These are phyloP conservation scores for Colletotrichum destructivum DNA, from an alignment of 2,329 filamentous ascomycete species.

Conservation along the genomic window DNA sequence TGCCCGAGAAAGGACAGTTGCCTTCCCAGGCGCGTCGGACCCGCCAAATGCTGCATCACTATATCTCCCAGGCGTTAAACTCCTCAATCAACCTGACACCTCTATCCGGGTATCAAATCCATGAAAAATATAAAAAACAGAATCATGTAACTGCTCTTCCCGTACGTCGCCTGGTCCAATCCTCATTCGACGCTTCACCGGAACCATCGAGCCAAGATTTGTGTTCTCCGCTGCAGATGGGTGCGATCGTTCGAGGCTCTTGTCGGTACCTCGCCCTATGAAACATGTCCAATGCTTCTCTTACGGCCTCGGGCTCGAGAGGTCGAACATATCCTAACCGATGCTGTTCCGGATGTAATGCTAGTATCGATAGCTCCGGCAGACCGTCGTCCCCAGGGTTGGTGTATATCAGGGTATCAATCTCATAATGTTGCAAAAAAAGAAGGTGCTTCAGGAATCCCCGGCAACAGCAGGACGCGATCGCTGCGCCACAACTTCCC, in stretches of 20 bases:
- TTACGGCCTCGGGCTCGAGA: not conserved
- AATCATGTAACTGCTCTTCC: conserved; percentile 3
- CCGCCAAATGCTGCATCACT: not conserved
- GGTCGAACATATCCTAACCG: not conserved
- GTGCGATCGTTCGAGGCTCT: not conserved
- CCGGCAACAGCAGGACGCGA: conserved; percentile 29
- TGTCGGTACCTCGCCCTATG: not conserved
- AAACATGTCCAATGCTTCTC: not conserved
- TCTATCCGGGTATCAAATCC: conserved; percentile 42
- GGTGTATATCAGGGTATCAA: conserved; percentile 43
- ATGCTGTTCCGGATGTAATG: conserved; percentile 9
- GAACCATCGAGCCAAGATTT: not conserved
- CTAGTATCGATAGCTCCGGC: conserved; percentile 17
- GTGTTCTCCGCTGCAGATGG: not conserved
- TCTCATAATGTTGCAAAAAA: conserved; percentile 36
- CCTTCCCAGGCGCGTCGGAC: conserved; percentile 3
- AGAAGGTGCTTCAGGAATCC: conserved; percentile 28
- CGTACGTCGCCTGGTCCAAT: not conserved
- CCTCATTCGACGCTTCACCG: not conserved
- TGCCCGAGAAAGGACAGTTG: not conserved
- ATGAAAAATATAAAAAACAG: not conserved
- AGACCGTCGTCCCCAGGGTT: conserved; percentile 11
- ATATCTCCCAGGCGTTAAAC: not conserved
- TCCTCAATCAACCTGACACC: conserved; percentile 24
- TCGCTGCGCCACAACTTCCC: conserved; percentile 79